phyloP scores from a whole-genome alignment of 352 stramenopile species.

The Pelagophyceae sp. region DNA sequence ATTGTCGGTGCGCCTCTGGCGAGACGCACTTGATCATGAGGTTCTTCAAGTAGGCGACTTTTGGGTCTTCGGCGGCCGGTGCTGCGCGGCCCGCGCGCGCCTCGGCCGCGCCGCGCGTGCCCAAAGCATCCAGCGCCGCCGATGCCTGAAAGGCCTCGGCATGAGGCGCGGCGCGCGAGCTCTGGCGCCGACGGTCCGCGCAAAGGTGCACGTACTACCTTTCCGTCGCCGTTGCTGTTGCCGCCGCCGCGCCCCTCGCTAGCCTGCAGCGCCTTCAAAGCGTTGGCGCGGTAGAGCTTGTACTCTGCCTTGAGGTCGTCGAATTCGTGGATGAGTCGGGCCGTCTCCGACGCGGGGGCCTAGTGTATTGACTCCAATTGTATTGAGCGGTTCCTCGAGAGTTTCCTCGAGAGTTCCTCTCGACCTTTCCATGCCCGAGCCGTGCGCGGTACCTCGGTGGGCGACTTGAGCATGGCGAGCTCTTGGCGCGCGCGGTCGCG shows the following conservation, averaged over 20 bases:
- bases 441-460: too few relatives aligned
- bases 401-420: not conserved
- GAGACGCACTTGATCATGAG: conserved; percentile 38
- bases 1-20: too few relatives aligned
- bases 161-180: too few relatives aligned
- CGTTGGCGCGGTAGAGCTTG: conserved; percentile 36
- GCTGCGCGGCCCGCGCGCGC: not conserved
- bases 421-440: not conserved
- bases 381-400: not conserved
- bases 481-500: not conserved
- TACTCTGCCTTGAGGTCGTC: conserved; percentile 40
- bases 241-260: too few relatives aligned
- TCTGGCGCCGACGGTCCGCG: not conserved
- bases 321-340: conserved; percentile 33
- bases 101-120: too few relatives aligned
- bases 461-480: conserved; percentile 14
- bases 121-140: too few relatives aligned
- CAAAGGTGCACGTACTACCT: too few relatives aligned
- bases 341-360: not conserved
- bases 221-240: too few relatives aligned
- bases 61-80: conserved; percentile 21
- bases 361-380: too few relatives aligned
- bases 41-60: conserved; percentile 39
- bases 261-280: conserved; percentile 35
- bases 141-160: too few relatives aligned